These are phyloP conservation scores for Apocynum venetum DNA, from an alignment of 257 asterid genomes.

Conservation along the genomic window DNA sequence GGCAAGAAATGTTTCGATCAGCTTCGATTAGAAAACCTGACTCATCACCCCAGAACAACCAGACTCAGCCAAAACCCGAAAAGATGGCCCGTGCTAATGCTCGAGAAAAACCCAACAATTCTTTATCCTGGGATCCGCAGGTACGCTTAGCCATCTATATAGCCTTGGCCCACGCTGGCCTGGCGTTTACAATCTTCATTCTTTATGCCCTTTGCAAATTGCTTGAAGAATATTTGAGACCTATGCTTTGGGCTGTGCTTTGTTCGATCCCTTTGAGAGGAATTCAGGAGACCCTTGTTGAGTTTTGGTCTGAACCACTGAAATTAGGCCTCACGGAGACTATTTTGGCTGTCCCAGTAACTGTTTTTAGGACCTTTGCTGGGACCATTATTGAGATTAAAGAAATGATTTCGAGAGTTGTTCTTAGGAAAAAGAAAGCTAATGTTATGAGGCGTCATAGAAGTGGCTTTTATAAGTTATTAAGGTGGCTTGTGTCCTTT, in stretches of 20 bases:
- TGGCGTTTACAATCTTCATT: constrained; percentile 57
- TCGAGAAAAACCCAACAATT: constrained; percentile 13
- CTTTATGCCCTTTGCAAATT: constrained; percentile 74
- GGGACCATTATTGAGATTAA: constrained; percentile 79
- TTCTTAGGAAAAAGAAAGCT: constrained; percentile 43
- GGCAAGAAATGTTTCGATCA: constrained; percentile 98
- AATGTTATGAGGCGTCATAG: constrained; percentile 38
- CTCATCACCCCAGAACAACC: constrained; percentile 32
- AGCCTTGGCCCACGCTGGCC: constrained; percentile 95
- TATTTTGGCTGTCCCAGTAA: constrained; percentile 71
- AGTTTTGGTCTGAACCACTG: constrained; percentile 85
- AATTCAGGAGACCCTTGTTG: constrained; percentile 80
- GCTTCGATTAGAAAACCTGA: constrained; percentile 80
- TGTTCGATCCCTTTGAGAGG: constrained; percentile 90
- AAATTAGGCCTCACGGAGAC: constrained; percentile 90
- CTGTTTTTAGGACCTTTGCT: constrained; percentile 64
- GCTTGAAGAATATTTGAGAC: constrained; percentile 74
- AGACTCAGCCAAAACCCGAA: constrained; percentile 19
- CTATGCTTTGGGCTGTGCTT: constrained; percentile 90
- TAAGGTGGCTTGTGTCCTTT: constrained; percentile 85
- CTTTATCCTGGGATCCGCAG: constrained; percentile 74
- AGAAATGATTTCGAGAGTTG: constrained; percentile 38
- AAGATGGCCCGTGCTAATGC: constrained; percentile 2
- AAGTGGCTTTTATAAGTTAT: constrained; percentile 62
- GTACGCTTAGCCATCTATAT: constrained; percentile 90